These are phyloP conservation scores for Ustulina deusta DNA, from an alignment of 2,329 filamentous ascomycete species.

Conservation along the genomic window DNA sequence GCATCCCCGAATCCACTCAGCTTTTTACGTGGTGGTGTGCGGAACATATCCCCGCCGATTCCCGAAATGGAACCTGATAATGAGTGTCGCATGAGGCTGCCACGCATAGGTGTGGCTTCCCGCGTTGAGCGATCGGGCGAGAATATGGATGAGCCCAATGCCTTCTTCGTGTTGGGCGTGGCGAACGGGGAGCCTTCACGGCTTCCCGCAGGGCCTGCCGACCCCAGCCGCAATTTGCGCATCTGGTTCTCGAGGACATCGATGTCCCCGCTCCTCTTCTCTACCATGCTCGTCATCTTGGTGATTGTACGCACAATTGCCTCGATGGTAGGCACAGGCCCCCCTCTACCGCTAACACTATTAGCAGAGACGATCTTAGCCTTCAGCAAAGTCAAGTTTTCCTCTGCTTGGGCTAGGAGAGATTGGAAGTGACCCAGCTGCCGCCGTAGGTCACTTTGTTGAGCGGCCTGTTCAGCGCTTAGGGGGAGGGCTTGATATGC, in stretches of 20 bases:
- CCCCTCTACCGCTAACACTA: constrained; percentile 60
- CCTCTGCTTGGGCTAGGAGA: constrained; percentile 81
- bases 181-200: constrained; percentile 57
- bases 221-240: constrained; percentile 73
- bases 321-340: constrained; percentile 80
- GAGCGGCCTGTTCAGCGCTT: constrained; percentile 83
- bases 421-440: constrained; percentile 80
- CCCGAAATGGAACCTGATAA: constrained; percentile 58
- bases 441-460: constrained; percentile 85
- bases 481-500: constrained; percentile 77
- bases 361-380: constrained; percentile 76
- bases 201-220: constrained; percentile 58
- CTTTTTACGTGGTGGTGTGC: constrained; percentile 69
- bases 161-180: constrained; percentile 52
- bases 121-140: constrained; percentile 56
- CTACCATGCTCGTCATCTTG: constrained; percentile 92
- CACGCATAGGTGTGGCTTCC: constrained; percentile 53
- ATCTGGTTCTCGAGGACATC: constrained; percentile 91
- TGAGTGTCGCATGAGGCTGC: constrained; percentile 56
- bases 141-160: constrained; percentile 46
- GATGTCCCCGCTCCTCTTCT: constrained; percentile 90
- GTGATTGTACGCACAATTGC: constrained; percentile 90
- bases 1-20: constrained; percentile 69
- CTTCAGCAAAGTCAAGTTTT: constrained; percentile 81
- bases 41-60: constrained; percentile 47